Base-by-base conservation (phyloP, 2,329 filamentous ascomycete genomes). In the Coniochaeta ligniaria region DNA sequence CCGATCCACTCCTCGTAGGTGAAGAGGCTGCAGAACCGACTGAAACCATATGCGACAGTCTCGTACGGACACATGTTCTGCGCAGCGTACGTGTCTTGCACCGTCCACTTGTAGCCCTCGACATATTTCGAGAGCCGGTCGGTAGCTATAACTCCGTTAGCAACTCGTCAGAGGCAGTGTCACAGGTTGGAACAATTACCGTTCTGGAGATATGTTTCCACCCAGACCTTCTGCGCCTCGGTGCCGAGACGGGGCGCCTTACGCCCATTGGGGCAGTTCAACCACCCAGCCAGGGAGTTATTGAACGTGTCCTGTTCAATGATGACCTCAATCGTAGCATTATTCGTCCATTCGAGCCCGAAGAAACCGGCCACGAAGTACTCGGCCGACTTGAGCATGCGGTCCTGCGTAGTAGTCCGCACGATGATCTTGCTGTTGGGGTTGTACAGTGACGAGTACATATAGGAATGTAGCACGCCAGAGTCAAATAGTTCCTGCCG, bases 291-390 rank as follows among this genome's bases (percentile, higher is more conserved):
- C 7, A 91, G 76, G 0, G 86, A 89, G 69, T 91, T 91, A 73
- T 92, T 92, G 71, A 83, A 88, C 2, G 77, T 77, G 1, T 69
- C 68, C 17, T 78, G 74, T 67, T 92, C 89, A 45, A 91, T 89
- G 12, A 89, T 86, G 16, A 89, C 78, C 66, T 91, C 85, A n/a
- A 91, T 80, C 0, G 86, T 90, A 7, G 82, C 88, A 68, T 91
- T 90, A 33, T 85, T 80, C 1, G 85, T 80, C 89, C 89, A 92
- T 55, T 88, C 83, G 0, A 91, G 79, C 0, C 89, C 89, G 68
- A 92, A 92, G 75, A 92, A 92, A 0, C 90, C 90, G 6, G 89
- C 87, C 69, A 92, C 75, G 73, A 91, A 92, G 72, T 92, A 89
- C 72, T 92, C 89, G 3, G 89, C 89, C 43, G 83, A 88, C 70